Percentiles rank a stretch among this genome's conserved stretches.
Evolutionary conservation across 345 rosid genomes (phyloP).

Genomic region (Eucalyptus pumila): DNA sequence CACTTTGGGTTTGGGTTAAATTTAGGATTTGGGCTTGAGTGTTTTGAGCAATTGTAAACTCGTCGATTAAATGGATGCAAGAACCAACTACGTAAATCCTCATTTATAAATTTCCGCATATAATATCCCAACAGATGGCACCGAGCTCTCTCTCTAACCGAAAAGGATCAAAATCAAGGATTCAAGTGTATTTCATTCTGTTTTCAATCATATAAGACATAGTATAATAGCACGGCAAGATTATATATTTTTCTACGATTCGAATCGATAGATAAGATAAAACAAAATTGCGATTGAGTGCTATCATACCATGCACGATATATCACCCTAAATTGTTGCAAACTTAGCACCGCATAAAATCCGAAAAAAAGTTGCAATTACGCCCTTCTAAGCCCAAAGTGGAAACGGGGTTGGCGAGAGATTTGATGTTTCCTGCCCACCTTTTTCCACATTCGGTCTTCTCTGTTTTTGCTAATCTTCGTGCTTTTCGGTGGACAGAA

Average conservation of each 20-base stretch:
- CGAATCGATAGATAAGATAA: not conserved
- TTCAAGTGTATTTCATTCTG: not conserved
- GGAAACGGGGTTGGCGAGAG: not conserved
- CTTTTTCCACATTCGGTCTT: not conserved
- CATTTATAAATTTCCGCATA: too few species aligned
- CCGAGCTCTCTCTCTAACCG: not conserved
- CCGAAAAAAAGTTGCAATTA: not conserved
- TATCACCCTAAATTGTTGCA: not conserved
- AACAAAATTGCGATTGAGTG: not conserved
- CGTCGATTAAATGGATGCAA: too few species aligned
- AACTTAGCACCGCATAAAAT: not conserved
- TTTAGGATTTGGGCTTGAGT: accelerated
- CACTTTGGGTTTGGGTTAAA: too few species aligned
- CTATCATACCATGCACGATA: not conserved
- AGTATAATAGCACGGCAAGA: not conserved
- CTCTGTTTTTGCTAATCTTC: not conserved
- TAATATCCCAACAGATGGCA: not conserved
- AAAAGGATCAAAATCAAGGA: not conserved
- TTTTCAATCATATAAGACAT: not conserved
- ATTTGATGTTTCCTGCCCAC: not conserved
- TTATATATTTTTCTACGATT: not conserved
- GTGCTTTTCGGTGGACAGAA: not conserved
- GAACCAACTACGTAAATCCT: too few species aligned
- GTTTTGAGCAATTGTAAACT: too few species aligned
- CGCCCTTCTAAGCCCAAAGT: not conserved